Conservation (phyloP, 2,329 filamentous ascomycete genomes). For the Bipolaris sorokiniana region DNA sequence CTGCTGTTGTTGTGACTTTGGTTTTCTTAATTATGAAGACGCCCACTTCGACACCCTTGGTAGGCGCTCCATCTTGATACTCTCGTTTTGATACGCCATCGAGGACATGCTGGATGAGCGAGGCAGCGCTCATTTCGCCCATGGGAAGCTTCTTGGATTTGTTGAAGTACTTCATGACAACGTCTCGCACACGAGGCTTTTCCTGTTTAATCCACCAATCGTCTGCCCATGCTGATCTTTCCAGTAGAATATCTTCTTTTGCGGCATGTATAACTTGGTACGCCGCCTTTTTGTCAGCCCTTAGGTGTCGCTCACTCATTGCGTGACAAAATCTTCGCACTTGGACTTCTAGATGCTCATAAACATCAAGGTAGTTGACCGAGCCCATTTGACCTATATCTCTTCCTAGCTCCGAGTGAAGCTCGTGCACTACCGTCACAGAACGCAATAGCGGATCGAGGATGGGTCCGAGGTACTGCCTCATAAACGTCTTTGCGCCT, state of each 20-base stretch:
- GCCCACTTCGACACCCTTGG: slow-evolving; percentile 55
- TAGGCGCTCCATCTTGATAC: slow-evolving; percentile 53
- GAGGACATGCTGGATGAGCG: slow-evolving; percentile 64
- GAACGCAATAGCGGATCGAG: slow-evolving; percentile 66
- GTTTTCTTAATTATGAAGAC: slow-evolving; percentile 54
- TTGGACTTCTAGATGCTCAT: slow-evolving; percentile 55
- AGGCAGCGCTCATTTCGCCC: slow-evolving; percentile 58
- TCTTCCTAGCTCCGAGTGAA: slow-evolving; percentile 63
- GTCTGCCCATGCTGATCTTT: slow-evolving; percentile 61
- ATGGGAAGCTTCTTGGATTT: slow-evolving; percentile 52
- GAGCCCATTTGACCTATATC: slow-evolving; percentile 62
- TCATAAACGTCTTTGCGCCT: slow-evolving; percentile 64
- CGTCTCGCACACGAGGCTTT: slow-evolving; percentile 62
- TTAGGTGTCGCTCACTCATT: slow-evolving; percentile 37
- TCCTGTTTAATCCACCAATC: slow-evolving; percentile 72
- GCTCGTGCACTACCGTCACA: slow-evolving; percentile 63
- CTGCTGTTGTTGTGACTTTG: slow-evolving; percentile 9
- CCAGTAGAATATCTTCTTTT: slow-evolving; percentile 58
- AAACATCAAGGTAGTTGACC: slow-evolving; percentile 61
- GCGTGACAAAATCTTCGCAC: slow-evolving; percentile 39
- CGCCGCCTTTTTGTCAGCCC: slow-evolving; percentile 39
- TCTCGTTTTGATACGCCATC: slow-evolving; percentile 62
- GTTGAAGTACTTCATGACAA: slow-evolving; percentile 54
- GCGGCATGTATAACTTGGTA: slow-evolving; percentile 59
- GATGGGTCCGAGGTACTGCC: slow-evolving; percentile 65